Evolutionary conservation across 2,329 filamentous ascomycete genomes (phyloP), one percentile per base, ranked within the genome.

Genomic region (Neonectria sp.): DNA sequence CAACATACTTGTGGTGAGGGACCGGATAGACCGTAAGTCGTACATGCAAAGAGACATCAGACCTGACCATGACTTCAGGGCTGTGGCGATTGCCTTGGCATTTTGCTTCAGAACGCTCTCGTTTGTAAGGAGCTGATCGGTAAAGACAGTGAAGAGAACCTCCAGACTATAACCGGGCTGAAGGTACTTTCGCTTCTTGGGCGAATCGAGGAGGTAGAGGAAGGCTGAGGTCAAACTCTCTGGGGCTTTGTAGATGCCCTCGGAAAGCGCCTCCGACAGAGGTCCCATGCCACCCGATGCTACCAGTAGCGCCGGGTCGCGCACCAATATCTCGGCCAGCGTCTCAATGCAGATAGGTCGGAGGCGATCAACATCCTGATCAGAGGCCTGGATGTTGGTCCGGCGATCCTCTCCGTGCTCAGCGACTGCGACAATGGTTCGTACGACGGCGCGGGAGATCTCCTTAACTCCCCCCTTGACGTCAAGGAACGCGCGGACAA

Each of bases 11-110:
- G 86, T 85, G 56, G 92, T 82, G 45, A 99, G 87, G 4, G 96
- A 98, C 69, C 89, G 90, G 45, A 98, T 89, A 6, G 96, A 92
- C 49, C 94, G 88, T 72, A 96, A 95, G 76, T 96, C 89, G 80
- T 96, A 94, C 89, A 97, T 94, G 67, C 93, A 94, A 21, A 99
- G 86, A 27, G 91, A 91, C 84, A 98, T 92, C 63, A 99, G 85
- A 6, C 96, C 96, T 9, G 96, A 92, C 96, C 97, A 99, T 58
- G 94, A 96, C 79, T 94, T 95, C 74, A 99, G 84, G 71, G 97
- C 91, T 15, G 92, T 91, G n/a, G 94, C 90, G 65, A 99, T 95
- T n/a, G 97, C 94, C 76, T 93, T 95, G 11, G 95, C 93, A 73
- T 96, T 97, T 58, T 95, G 93, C 77, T 95, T 96, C 58, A 98